These are phyloP conservation scores for Hymenoscyphus linearis DNA, from an alignment of 2,329 filamentous ascomycete species.

Conservation along the genomic window DNA sequence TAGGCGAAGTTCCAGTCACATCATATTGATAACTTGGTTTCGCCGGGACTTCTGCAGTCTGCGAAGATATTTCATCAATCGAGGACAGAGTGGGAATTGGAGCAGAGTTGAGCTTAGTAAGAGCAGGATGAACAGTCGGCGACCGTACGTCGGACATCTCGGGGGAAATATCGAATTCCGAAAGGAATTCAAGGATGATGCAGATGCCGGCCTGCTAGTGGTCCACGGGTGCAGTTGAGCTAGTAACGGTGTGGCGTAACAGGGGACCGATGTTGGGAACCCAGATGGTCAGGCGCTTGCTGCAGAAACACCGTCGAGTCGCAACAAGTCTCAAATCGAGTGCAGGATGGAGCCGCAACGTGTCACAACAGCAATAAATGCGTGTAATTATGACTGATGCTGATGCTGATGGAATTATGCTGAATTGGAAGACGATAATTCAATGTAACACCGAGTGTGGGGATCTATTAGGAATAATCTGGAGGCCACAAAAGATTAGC, in stretches of 20 bases:
- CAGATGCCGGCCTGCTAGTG: neutral
- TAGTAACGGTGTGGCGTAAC: conserved; percentile 8
- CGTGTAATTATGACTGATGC: neutral
- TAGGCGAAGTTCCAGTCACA: conserved; percentile 25
- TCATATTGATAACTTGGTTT: conserved; percentile 17
- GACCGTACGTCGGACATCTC: conserved; percentile 40
- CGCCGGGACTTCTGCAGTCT: conserved; percentile 13
- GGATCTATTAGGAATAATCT: neutral
- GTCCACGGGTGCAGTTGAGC: too few relatives aligned
- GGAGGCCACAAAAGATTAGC: neutral
- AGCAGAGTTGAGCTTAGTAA: conserved; percentile 30
- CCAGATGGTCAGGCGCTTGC: neutral
- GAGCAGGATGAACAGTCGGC: conserved; percentile 42
- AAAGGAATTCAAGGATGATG: neutral
- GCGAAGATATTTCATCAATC: conserved; percentile 25
- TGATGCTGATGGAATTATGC: neutral
- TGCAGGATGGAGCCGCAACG: neutral
- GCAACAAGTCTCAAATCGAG: neutral
- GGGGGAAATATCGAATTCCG: conserved; percentile 10
- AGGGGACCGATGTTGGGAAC: neutral
- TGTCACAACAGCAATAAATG: neutral
- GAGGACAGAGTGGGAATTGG: conserved; percentile 13
- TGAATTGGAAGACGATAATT: neutral
- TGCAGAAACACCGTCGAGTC: neutral
- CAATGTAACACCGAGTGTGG: neutral